Base-by-base conservation (phyloP, 23 red algal genomes). In the Cyanidiococcus yangmingshanensis region DNA sequence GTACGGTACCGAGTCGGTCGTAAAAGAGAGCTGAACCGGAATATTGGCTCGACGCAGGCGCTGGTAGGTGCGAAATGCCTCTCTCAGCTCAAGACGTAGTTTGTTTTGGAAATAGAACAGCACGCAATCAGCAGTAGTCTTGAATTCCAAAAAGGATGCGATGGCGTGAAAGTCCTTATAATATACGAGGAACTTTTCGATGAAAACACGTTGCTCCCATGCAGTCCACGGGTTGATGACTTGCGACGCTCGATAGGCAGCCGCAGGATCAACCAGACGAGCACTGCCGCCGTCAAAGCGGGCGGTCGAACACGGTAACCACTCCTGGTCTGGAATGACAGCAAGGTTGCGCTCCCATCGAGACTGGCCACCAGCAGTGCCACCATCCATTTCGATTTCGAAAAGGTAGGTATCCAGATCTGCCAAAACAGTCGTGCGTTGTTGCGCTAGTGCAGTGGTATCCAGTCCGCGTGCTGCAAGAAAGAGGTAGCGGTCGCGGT, bases 31-130 rank as follows among this genome's bases (percentile, higher is more conserved):
- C 24, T 83, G 40, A 32, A 51, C 41, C 41, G 79, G 40, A 59
- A 40, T 54, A 31, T 81, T 68, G 45, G 39, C 36, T 54, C 50
- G 37, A 37, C 38, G 59, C 78, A 71, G 17, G 25, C 17, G 25
- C 30, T 81, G 37, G 50, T 58, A 40, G 17, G n/a, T 26, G 75
- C 58, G 68, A 75, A 58, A 45, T n/a, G 88, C 68, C 68, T 86
- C 75, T 80, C 89, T 86, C 83, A 96, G 80, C 24, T 81, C 76
- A 27, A 96, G 59, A 35, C 84, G 80, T 39, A 87, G 75, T 67
- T 96, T 96, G 80, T 96, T 96, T 34, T 96, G 83, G 57, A 86
- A 96, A 40, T 96, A 96, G 80, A 90, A 96, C 15, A 83, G 82
- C 3, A 96, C 92, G 45, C 85, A 77, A 74, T 96, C 92, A 59